Evolutionary conservation across 768 basidiomycete species (phyloP).

Genomic region (Tylopilus rubrobrunneus): DNA sequence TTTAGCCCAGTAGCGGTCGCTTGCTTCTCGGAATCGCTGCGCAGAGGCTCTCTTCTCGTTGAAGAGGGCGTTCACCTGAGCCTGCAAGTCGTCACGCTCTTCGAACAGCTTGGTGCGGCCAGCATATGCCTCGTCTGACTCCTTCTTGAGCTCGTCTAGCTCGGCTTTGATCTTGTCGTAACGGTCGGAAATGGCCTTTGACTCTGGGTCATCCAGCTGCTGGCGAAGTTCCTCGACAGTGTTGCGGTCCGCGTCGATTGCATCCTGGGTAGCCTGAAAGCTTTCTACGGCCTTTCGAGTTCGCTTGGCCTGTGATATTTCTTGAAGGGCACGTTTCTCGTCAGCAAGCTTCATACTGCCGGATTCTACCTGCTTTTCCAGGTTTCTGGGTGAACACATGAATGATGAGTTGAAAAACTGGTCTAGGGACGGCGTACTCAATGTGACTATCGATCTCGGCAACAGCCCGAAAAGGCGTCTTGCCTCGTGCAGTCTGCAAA

Average conservation of each 20-base stretch:
- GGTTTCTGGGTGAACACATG: conserved; percentile 44
- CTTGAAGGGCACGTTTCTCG: conserved; percentile 92
- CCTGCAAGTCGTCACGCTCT: conserved; percentile 74
- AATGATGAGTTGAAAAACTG: conserved; percentile 1
- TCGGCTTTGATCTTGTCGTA: conserved; percentile 82
- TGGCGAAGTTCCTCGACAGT: conserved; percentile 75
- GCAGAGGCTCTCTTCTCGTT: conserved; percentile 73
- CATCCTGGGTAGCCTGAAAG: conserved; percentile 74
- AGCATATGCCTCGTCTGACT: conserved; percentile 80
- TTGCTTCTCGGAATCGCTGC: conserved; percentile 71
- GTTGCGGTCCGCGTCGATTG: conserved; percentile 75
- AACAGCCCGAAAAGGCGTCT: conserved; percentile 74
- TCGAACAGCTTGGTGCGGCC: conserved; percentile 79
- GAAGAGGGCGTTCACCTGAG: conserved; percentile 66
- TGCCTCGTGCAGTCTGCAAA: conserved; percentile 74
- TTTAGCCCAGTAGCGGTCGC: conserved; percentile 80
- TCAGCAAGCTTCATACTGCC: conserved; percentile 90
- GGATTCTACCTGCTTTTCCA: conserved; percentile 90
- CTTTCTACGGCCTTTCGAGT: conserved; percentile 71
- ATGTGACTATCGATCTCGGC: conserved; percentile 86
- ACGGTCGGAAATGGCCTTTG: conserved; percentile 73
- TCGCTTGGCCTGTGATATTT: conserved; percentile 74
- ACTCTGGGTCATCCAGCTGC: conserved; percentile 87
- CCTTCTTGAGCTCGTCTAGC: conserved; percentile 81
- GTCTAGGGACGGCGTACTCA: conserved; percentile 48